These are phyloP conservation scores for Boechera retrofracta DNA, from an alignment of 345 rosid species.

Conservation along the genomic window DNA sequence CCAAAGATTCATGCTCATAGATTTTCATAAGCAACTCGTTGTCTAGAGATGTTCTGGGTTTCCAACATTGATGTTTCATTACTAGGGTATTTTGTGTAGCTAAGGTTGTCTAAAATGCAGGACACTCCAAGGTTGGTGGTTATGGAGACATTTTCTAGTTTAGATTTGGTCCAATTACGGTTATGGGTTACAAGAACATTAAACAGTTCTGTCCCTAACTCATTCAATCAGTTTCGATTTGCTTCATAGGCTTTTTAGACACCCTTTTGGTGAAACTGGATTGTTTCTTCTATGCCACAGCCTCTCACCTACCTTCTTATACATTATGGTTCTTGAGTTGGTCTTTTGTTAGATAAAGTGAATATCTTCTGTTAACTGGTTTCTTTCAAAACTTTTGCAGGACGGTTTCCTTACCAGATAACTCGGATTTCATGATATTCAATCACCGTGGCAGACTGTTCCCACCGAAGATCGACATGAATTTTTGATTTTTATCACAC, in stretches of 20 bases:
- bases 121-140: neutral
- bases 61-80: neutral
- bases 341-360: conserved; percentile 34
- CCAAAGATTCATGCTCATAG: neutral
- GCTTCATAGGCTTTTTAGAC: neutral
- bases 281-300: neutral
- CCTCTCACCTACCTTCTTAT: conserved; percentile 11
- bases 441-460: conserved; percentile 74
- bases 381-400: conserved; percentile 44
- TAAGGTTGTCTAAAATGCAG: neutral
- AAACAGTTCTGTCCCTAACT: neutral
- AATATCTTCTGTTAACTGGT: conserved; percentile 1
- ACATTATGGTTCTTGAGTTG: conserved; percentile 1
- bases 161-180: neutral
- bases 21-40: neutral
- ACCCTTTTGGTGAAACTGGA: neutral
- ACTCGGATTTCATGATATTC: conserved; percentile 88
- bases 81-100: neutral
- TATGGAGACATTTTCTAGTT: neutral
- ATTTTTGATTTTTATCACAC: conserved; percentile 44
- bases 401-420: conserved; percentile 83
- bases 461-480: conserved; percentile 55
- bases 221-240: neutral
- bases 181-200: neutral
- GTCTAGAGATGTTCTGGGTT: neutral